A percentile compares a stretch with the other conserved stretches of the same genome.
Evolutionary conservation across 345 rosid genomes (phyloP).

Genomic region (Turnera subulata): DNA sequence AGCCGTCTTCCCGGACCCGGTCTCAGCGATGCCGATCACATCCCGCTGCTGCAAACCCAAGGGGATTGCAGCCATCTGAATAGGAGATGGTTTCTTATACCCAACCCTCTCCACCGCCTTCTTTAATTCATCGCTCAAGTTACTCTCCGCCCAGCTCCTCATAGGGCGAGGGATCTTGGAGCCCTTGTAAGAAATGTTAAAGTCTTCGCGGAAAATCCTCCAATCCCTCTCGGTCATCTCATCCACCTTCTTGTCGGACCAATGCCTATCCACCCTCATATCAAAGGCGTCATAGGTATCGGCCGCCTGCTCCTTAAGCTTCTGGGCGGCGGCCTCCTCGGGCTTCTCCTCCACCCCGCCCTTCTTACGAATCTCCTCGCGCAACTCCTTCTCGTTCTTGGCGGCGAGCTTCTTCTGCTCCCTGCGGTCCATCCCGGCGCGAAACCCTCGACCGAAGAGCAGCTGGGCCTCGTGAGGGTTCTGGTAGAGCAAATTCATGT

Average conservation of each 20-base stretch:
- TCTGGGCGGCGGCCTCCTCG: slow-evolving; percentile 81
- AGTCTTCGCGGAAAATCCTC: slow-evolving; percentile 93
- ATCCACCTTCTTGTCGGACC: slow-evolving; percentile 85
- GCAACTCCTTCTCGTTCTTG: slow-evolving; percentile 82
- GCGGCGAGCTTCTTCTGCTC: slow-evolving; percentile 96
- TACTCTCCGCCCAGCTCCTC: slow-evolving; percentile 96
- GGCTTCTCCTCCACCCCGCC: slow-evolving; percentile 85
- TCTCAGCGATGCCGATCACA: slow-evolving; percentile 93
- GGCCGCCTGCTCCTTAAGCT: slow-evolving; percentile 69
- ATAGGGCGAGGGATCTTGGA: slow-evolving; percentile 89
- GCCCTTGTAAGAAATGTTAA: slow-evolving; percentile 85
- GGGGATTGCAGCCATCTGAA: slow-evolving; percentile 93
- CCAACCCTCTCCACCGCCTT: slow-evolving; percentile 89
- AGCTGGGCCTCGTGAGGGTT: slow-evolving; percentile 97
- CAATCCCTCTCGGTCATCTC: slow-evolving; percentile 97
- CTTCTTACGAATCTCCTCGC: slow-evolving; percentile 75
- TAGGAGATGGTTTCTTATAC: slow-evolving; percentile 80
- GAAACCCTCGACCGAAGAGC: slow-evolving; percentile 84
- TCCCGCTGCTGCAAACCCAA: slow-evolving; percentile 90
- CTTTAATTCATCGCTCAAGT: slow-evolving; percentile 55
- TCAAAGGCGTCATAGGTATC: slow-evolving; percentile 87
- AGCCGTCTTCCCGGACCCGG: slow-evolving; percentile 96
- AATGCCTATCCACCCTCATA: slow-evolving; percentile 90
- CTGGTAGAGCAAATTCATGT: slow-evolving; percentile 76
- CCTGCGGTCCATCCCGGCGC: slow-evolving; percentile 92